These are phyloP conservation scores for Trametes pubescens DNA, from an alignment of 1,284 basidiomycete genomes.

Conservation along the genomic window DNA sequence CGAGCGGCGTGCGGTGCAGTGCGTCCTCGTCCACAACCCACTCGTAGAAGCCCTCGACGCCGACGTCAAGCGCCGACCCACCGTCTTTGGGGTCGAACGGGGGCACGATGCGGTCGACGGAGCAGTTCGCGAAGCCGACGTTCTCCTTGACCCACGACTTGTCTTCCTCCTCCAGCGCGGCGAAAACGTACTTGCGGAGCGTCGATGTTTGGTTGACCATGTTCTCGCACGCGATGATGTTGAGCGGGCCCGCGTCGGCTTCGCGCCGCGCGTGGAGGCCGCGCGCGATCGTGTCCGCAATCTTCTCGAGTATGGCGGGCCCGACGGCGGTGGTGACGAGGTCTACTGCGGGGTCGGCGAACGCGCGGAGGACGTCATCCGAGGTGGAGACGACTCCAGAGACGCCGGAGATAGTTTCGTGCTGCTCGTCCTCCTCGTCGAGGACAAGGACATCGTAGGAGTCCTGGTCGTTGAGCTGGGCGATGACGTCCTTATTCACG, in stretches of 20 bases:
- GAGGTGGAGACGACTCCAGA: slow-evolving; percentile 45
- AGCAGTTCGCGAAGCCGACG: slow-evolving; percentile 52
- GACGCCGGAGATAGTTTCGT: slow-evolving; percentile 39
- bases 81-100: slow-evolving; percentile 35
- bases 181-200: slow-evolving; percentile 43
- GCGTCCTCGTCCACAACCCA: slow-evolving; percentile 48
- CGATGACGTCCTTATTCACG: slow-evolving; percentile 39
- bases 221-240: slow-evolving; percentile 54
- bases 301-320: slow-evolving; percentile 38
- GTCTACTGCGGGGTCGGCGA: slow-evolving; percentile 42
- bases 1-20: slow-evolving; percentile 38
- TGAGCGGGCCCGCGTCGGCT: slow-evolving; percentile 37
- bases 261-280: slow-evolving; percentile 38
- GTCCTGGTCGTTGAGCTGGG: slow-evolving; percentile 37
- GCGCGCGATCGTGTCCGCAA: slow-evolving; percentile 40
- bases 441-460: slow-evolving; percentile 42
- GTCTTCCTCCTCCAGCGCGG: slow-evolving; percentile 40
- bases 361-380: slow-evolving; percentile 39
- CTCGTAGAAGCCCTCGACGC: slow-evolving; percentile 52
- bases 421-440: slow-evolving; percentile 32
- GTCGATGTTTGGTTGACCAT: slow-evolving; percentile 45
- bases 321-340: slow-evolving; percentile 52
- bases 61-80: slow-evolving; percentile 45
- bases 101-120: slow-evolving; percentile 53
- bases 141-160: slow-evolving; percentile 40